phyloP scores from a whole-genome alignment of 2,329 filamentous ascomycete genomes.

The Diaporthe helianthi region DNA sequence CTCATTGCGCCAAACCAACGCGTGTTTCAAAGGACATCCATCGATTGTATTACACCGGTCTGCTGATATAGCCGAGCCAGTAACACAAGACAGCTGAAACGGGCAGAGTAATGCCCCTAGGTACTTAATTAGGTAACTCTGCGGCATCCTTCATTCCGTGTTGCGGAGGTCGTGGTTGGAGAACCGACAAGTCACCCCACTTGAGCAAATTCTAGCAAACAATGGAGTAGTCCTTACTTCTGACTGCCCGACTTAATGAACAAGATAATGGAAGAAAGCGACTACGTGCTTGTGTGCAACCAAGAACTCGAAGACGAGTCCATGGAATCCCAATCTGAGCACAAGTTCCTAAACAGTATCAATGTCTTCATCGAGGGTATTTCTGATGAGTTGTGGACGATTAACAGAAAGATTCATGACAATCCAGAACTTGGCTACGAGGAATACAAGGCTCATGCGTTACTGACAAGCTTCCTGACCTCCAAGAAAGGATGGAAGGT shows the following conservation, averaged over 20 bases:
- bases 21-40: too few species aligned
- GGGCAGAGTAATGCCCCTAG: too few species aligned
- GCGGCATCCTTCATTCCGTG: background rate
- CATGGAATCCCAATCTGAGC: background rate
- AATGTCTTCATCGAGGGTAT: constrained; percentile 48
- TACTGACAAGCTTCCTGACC: constrained; percentile 55
- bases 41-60: background rate
- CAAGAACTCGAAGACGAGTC: background rate
- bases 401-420: constrained; percentile 60
- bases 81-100: background rate
- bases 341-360: constrained; percentile 44
- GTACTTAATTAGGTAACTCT: too few species aligned
- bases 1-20: background rate
- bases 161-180: too few species aligned
- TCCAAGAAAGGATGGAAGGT: constrained; percentile 57
- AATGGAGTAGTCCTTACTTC: background rate
- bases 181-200: background rate
- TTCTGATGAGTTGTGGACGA: constrained; percentile 48
- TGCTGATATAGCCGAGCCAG: constrained; percentile 4
- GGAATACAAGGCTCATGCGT: constrained; percentile 57
- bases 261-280: background rate
- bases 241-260: background rate
- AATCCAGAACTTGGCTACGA: constrained; percentile 57
- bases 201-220: too few species aligned
- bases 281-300: constrained; percentile 18